A percentile compares a stretch with the other conserved stretches of the same genome.
Conservation (phyloP, 768 basidiomycete species). For the Mrakia gelida region DNA sequence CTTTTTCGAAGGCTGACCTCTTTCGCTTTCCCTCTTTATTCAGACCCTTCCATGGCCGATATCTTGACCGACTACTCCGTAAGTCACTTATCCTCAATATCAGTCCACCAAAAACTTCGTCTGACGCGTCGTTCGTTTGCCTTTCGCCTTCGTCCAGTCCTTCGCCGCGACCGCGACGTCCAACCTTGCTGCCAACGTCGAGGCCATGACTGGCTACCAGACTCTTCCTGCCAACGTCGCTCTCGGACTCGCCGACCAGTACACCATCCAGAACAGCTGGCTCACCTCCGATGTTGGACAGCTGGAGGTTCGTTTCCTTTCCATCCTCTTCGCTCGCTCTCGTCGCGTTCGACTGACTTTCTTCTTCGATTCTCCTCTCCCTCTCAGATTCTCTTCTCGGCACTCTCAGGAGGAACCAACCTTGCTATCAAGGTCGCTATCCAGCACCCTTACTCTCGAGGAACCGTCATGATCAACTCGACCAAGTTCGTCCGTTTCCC, state of each 20-base stretch:
- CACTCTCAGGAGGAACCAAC: slow-evolving; percentile 40
- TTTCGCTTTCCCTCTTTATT: neutral
- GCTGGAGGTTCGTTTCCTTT: slow-evolving; percentile 5
- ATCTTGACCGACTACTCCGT: no score
- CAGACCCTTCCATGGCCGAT: neutral
- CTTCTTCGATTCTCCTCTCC: no score
- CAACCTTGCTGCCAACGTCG: slow-evolving; percentile 20
- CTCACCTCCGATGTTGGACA: slow-evolving; percentile 35
- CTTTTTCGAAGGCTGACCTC: no score
- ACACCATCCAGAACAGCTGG: slow-evolving; percentile 39
- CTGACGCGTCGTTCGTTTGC: no score
- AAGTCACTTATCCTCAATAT: no score
- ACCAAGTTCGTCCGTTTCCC: slow-evolving; percentile 40
- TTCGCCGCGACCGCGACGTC: neutral
- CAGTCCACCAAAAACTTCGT: no score
- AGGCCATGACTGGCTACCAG: slow-evolving; percentile 37
- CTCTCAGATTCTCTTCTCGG: slow-evolving; percentile 36
- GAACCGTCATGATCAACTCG: slow-evolving; percentile 46
- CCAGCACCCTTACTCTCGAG: slow-evolving; percentile 58
- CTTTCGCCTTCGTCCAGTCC: no score
- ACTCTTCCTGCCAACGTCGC: slow-evolving; percentile 39
- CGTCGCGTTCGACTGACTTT: no score
- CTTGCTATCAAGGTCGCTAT: slow-evolving; percentile 61
- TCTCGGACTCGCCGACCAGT: slow-evolving; percentile 40
- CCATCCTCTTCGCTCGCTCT: no score